A percentile compares a stretch with the other conserved stretches of the same genome.
Evolutionary conservation across 2,329 filamentous ascomycete species (phyloP).

Genomic region (Xylaria sp.): DNA sequence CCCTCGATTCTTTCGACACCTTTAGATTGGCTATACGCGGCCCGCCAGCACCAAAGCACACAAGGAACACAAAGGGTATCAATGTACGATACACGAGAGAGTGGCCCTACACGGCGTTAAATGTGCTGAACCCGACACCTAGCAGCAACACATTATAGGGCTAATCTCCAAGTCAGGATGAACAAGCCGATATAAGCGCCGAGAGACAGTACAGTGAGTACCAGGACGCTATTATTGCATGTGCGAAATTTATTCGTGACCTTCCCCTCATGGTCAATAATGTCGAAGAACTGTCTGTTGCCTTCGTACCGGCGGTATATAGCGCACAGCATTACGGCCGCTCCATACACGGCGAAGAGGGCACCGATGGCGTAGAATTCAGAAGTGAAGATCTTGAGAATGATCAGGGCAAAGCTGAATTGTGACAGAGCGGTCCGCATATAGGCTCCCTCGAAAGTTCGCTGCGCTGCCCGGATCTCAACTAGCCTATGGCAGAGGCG

Average conservation of each 20-base stretch:
- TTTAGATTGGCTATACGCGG: neutral
- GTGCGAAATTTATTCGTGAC: constrained; percentile 69
- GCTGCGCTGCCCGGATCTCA: constrained; percentile 92
- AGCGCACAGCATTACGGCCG: constrained; percentile 83
- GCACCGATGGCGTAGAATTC: constrained; percentile 99
- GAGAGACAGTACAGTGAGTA: constrained; percentile 67
- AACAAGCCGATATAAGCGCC: constrained; percentile 68
- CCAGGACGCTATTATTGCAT: constrained; percentile 69
- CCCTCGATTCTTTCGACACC: neutral
- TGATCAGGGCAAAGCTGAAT: constrained; percentile 93
- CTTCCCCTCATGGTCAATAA: constrained; percentile 57
- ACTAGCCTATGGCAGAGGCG: constrained; percentile 68
- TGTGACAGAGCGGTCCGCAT: constrained; percentile 93
- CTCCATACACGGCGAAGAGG: constrained; percentile 91
- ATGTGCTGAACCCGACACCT: neutral
- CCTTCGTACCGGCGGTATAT: constrained; percentile 90
- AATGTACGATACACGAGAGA: neutral
- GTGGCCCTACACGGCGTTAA: neutral
- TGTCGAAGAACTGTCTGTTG: constrained; percentile 90
- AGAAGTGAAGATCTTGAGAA: constrained; percentile 94
- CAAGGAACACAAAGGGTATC: neutral
- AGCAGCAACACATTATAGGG: constrained; percentile 39
- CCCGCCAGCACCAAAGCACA: neutral
- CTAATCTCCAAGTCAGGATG: constrained; percentile 63
- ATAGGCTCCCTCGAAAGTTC: constrained; percentile 97